Base-by-base conservation (phyloP, 352 stramenopile species). In the Phytophthora megakarya region DNA sequence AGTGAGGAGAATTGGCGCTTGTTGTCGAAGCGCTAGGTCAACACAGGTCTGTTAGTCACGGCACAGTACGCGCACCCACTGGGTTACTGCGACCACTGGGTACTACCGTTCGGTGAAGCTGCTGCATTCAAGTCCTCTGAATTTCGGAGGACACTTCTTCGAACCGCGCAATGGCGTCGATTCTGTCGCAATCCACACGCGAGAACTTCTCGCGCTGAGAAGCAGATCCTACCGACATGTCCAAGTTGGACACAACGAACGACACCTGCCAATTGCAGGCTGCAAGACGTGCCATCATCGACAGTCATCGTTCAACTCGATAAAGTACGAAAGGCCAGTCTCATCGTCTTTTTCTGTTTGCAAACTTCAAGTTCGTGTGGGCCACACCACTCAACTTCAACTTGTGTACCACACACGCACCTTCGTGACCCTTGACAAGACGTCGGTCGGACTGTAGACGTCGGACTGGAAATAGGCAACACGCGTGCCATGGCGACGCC, bases 401-500 rank as follows among this genome's bases (percentile, higher is more conserved):
- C 63, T 26, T 57, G 12, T 32, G 26, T 32, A 32, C 30, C 30
- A 35, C 8, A 13, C 8, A 35, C n/a, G n/a, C n/a, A 35, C 30
- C 4, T 7, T 7, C 30, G 30, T 33, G 42, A 13, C 53, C 18
- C 26, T 53, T 53, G n/a, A 44, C 40, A 40, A 39, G 45, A 22
- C 48, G 33, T 46, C 21, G 3, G 21, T 32, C 8, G 40, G 16
- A 25, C 39, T 39, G 25, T 46, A 7, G 40, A 46, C 33, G n/a
- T n/a, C n/a, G n/a, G 26, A 15, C 30, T 35, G 3, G 3, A 35
- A 11, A 35, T 11, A 13, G 8, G 13, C 19, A 19, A 18, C 5
- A n/a, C 18, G n/a, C n/a, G n/a, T 16, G 26, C 39, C 38, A 95
- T 95, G 86, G 81, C 86, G 61, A 75, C 89, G 2, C 69, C 95